Conservation (phyloP, 2,329 filamentous ascomycete species). For the Davidsoniella virescens region DNA sequence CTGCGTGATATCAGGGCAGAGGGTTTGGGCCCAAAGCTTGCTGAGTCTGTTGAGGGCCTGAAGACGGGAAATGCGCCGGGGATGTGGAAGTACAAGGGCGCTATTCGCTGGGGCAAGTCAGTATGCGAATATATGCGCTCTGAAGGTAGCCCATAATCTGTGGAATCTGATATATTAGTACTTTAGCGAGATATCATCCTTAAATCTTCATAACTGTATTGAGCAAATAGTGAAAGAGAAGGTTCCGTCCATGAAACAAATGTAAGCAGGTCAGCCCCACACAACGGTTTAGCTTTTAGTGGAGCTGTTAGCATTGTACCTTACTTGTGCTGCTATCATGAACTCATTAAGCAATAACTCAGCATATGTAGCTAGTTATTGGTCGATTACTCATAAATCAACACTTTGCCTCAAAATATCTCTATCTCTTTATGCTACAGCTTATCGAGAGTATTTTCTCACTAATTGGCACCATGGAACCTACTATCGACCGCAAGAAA, state of each 20-base stretch:
- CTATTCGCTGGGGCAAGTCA: constrained; percentile 29
- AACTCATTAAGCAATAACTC: too few relatives aligned
- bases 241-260: too few relatives aligned
- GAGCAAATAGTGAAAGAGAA: too few relatives aligned
- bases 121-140: constrained; percentile 31
- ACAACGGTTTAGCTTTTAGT: too few relatives aligned
- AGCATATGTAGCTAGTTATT: too few relatives aligned
- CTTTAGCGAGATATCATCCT: neutral
- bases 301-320: too few relatives aligned
- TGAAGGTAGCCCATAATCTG: constrained; percentile 2
- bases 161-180: neutral
- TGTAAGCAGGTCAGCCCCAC: too few relatives aligned
- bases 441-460: neutral
- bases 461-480: constrained; percentile 7
- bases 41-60: constrained; percentile 37
- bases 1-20: constrained; percentile 32
- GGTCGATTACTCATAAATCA: too few relatives aligned
- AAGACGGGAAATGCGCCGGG: constrained; percentile 33
- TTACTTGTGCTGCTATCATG: too few relatives aligned
- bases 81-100: constrained; percentile 38
- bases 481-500: constrained; percentile 36
- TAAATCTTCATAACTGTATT: too few relatives aligned
- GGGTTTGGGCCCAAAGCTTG: constrained; percentile 29
- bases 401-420: too few relatives aligned
- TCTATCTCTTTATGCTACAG: too few relatives aligned